A percentile compares a stretch with the other conserved stretches of the same genome.
Conservation (phyloP, 305 asterid species). For the Fraxinus dipetala region DNA sequence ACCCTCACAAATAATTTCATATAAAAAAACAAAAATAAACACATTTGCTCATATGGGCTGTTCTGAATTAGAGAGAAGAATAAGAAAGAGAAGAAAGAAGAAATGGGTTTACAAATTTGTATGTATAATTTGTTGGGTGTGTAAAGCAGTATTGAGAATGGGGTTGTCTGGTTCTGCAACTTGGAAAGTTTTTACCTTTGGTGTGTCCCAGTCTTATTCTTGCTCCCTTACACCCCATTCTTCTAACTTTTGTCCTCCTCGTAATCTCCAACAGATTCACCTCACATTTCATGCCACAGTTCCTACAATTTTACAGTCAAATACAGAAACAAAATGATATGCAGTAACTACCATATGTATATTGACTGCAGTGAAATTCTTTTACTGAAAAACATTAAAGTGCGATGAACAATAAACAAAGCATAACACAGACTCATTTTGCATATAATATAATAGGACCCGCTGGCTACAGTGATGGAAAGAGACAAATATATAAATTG, state of each 20-base stretch:
- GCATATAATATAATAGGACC: not conserved
- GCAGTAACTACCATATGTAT: not conserved
- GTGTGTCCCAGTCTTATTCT: not conserved
- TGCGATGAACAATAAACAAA: not conserved
- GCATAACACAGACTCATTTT: not conserved
- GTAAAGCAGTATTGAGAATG: conserved; percentile 35
- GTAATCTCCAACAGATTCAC: conserved; percentile 11
- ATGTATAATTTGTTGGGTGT: conserved; percentile 24
- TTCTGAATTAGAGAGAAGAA: not conserved
- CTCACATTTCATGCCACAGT: not conserved
- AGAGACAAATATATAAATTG: not conserved
- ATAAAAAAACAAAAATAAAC: not conserved
- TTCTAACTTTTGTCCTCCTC: conserved; percentile 3
- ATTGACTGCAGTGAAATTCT: not conserved
- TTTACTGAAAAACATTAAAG: not conserved
- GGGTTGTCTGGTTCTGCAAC: conserved; percentile 41
- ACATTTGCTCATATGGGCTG: not conserved
- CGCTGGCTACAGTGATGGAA: not conserved
- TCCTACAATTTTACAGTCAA: conserved; percentile 1
- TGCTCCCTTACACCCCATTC: not conserved
- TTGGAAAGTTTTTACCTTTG: conserved; percentile 21
- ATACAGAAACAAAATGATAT: not conserved
- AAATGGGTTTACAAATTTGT: not conserved
- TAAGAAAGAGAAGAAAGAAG: conserved; percentile 3
- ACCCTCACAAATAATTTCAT: not conserved